A percentile compares a stretch with the other conserved stretches of the same genome.
phyloP scores from a whole-genome alignment of 2,329 filamentous ascomycete species.

The Cordyceps javanica region DNA sequence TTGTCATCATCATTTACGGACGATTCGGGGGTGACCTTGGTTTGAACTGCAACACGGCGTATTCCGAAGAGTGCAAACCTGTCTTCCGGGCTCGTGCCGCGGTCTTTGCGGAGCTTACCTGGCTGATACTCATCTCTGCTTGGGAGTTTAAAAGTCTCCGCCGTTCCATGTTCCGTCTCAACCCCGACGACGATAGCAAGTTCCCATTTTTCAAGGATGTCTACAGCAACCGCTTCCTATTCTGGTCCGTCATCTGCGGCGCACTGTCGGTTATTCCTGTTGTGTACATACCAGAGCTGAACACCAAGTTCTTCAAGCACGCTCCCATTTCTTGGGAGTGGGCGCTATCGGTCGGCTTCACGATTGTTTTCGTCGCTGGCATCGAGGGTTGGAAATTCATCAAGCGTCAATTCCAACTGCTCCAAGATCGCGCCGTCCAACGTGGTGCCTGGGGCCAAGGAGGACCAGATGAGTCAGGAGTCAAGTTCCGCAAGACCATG shows the following conservation, averaged over 20 bases:
- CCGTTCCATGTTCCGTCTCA: constrained; percentile 64
- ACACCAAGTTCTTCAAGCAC: constrained; percentile 67
- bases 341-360: constrained; percentile 59
- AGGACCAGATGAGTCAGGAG: constrained; percentile 38
- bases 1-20: constrained; percentile 58
- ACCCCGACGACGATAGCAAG: constrained; percentile 42
- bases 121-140: constrained; percentile 66
- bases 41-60: constrained; percentile 55
- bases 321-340: constrained; percentile 68
- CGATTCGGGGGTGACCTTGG: constrained; percentile 51
- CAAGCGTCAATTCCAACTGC: constrained; percentile 52
- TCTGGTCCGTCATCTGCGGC: constrained; percentile 58
- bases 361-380: constrained; percentile 58
- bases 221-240: constrained; percentile 64
- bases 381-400: constrained; percentile 66
- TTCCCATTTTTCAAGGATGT: constrained; percentile 57
- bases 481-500: constrained; percentile 41
- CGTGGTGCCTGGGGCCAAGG: constrained; percentile 48
- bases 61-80: constrained; percentile 47
- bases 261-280: constrained; percentile 59
- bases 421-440: constrained; percentile 46
- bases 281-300: constrained; percentile 68
- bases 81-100: constrained; percentile 67
- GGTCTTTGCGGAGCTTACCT: constrained; percentile 67
- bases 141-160: constrained; percentile 74